phyloP scores from a whole-genome alignment of 2,329 filamentous ascomycete genomes.

The Clonostachys rosea region DNA sequence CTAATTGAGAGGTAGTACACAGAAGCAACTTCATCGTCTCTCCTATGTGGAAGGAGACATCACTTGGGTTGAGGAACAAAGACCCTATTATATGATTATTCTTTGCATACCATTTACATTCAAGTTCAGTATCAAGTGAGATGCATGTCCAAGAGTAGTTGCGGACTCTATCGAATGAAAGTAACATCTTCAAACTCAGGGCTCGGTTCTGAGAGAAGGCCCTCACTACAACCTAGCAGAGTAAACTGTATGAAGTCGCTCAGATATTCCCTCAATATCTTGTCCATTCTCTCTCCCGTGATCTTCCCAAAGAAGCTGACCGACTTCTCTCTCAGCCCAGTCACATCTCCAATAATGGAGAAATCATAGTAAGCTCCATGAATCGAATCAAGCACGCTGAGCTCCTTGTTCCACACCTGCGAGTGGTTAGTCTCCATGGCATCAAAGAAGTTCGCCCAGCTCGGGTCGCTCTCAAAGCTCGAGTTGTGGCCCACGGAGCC shows the following conservation, averaged over 20 bases:
- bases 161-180: neutral
- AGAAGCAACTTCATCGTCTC: no score
- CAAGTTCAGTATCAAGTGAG: no score
- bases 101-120: no score
- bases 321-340: constrained; percentile 9
- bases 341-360: constrained; percentile 13
- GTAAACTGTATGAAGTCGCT: constrained; percentile 18
- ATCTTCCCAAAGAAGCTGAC: constrained; percentile 16
- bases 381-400: constrained; percentile 15
- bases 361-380: constrained; percentile 24
- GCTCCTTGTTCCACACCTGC: constrained; percentile 18
- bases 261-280: constrained; percentile 19
- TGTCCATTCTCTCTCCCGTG: constrained; percentile 14
- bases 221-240: constrained; percentile 7
- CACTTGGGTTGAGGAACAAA: no score
- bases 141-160: no score
- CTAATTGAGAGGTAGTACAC: no score
- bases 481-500: constrained; percentile 18
- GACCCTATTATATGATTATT: no score
- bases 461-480: constrained; percentile 5
- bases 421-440: constrained; percentile 8
- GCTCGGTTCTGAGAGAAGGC: constrained; percentile 8
- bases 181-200: constrained; percentile 4
- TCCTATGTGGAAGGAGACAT: no score
- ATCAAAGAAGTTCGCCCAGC: constrained; percentile 18